These are phyloP conservation scores for Lichtheimia ramosa DNA, from an alignment of 371 early-diverging fungal genomes.

Conservation along the genomic window DNA sequence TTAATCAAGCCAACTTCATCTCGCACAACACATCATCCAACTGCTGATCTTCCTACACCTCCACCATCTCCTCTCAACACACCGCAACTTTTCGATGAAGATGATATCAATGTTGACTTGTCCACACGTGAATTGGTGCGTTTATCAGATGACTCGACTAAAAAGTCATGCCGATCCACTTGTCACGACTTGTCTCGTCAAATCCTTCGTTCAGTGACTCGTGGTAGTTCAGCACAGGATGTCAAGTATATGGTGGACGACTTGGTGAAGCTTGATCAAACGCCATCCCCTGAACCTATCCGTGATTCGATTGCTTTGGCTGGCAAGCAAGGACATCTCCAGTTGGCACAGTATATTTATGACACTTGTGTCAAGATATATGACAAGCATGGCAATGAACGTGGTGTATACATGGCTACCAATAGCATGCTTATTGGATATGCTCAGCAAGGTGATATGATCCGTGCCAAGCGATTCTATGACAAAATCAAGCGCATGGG, in stretches of 20 bases:
- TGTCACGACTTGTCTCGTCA: not conserved
- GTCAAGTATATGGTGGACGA: conserved; percentile 21
- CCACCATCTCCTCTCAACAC: conserved; percentile 7
- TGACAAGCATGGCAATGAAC: not conserved
- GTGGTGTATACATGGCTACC: conserved; percentile 37
- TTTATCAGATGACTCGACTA: not conserved
- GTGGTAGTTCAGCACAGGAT: conserved; percentile 20
- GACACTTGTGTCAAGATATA: conserved; percentile 15
- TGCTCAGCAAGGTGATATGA: conserved; percentile 56
- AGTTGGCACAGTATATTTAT: conserved; percentile 32
- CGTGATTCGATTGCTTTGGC: conserved; percentile 47
- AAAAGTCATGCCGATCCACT: too few relatives aligned
- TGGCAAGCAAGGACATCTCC: conserved; percentile 46
- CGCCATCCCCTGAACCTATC: conserved; percentile 36
- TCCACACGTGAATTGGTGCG: not conserved
- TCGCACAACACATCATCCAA: conserved; percentile 3
- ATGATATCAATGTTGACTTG: not conserved
- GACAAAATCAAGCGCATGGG: conserved; percentile 51
- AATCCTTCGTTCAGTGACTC: conserved; percentile 24
- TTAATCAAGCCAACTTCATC: conserved; percentile 5
- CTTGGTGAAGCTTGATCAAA: conserved; percentile 17
- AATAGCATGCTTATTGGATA: conserved; percentile 63
- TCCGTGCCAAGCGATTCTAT: conserved; percentile 54
- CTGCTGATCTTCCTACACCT: conserved; percentile 5
- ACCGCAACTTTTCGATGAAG: conserved; percentile 6